These are phyloP conservation scores for Pterocarpus santalinus DNA, from an alignment of 306 rosid genomes.

Conservation along the genomic window DNA sequence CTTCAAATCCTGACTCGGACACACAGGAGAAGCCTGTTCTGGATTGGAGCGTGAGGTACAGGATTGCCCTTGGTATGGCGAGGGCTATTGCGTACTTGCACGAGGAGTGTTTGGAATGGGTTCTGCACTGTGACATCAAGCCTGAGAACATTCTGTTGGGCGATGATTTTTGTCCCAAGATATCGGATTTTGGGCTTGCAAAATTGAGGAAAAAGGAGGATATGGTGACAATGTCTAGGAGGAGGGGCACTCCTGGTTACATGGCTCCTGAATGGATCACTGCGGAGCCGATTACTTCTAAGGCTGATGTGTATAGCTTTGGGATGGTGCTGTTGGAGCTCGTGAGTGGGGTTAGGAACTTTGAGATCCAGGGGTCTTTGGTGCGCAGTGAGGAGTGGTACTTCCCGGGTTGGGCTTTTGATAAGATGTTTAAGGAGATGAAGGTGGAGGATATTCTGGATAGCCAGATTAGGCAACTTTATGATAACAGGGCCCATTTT, in stretches of 20 bases:
- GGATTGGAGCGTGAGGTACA: slow-evolving; percentile 81
- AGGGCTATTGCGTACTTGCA: slow-evolving; percentile 88
- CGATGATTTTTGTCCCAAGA: slow-evolving; percentile 86
- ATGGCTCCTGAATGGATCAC: slow-evolving; percentile 95
- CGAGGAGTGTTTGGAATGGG: slow-evolving; percentile 97
- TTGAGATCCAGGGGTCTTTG: slow-evolving; percentile 55
- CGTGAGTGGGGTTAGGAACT: slow-evolving; percentile 75
- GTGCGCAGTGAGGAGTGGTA: slow-evolving; percentile 78
- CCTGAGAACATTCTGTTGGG: slow-evolving; percentile 87
- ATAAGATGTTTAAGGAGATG: slow-evolving; percentile 80
- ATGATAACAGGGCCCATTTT: slow-evolving; percentile 68
- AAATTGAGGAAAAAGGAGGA: slow-evolving; percentile 83
- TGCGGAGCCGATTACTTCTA: slow-evolving; percentile 74
- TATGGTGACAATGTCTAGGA: slow-evolving; percentile 78
- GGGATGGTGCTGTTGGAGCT: slow-evolving; percentile 92
- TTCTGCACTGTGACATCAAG: slow-evolving; percentile 88
- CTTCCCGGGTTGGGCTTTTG: slow-evolving; percentile 90
- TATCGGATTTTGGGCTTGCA: slow-evolving; percentile 91
- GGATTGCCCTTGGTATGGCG: slow-evolving; percentile 86
- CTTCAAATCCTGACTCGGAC: not conserved
- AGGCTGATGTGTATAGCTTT: slow-evolving; percentile 90
- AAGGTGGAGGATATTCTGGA: slow-evolving; percentile 83
- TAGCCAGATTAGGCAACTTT: slow-evolving; percentile 61
- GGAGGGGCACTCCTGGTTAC: slow-evolving; percentile 91
- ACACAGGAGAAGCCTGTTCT: slow-evolving; percentile 45